Evolutionary conservation across 257 asterid genomes (phyloP), one percentile per base, ranked within the genome.

Genomic region (Parsonsia alboflavescens): DNA sequence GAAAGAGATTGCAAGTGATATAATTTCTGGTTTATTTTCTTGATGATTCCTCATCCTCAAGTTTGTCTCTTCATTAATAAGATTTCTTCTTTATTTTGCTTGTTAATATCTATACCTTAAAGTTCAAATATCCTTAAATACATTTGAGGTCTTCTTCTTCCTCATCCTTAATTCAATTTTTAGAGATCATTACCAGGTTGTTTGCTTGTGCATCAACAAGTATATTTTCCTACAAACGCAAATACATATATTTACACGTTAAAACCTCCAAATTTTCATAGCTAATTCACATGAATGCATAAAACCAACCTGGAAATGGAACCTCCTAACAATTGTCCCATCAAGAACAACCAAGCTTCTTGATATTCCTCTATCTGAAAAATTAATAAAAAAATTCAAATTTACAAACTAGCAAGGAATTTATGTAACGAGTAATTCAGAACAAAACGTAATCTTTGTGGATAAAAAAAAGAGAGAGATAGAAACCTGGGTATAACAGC

Each of bases 291-390:
- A 71, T 0, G 13, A 41, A 26, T 9, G 39, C 13, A 12, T 54
- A 28, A 54, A 63, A 70, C 49, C 30, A 17, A 78, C 85, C 82
- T 65, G 76, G 67, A 68, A 74, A 52, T 44, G 70, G 24, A 68
- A 24, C 24, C 22, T 66, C 61, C 53, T 77, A 57, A 77, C 50
- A 13, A 53, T 39, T 22, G 70, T 19, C 39, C 76, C 75, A 56
- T 72, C 78, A 64, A 48, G 53, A 72, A 54, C 46, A 63, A 62
- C 72, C 26, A 57, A 36, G 11, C 54, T 50, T 49, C 77, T 70
- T 54, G 75, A 68, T 65, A 70, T 57, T 57, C 79, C 84, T 73
- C 79, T 73, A 70, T 81, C 84, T 81, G 79, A 75, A 77, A 70
- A 66, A 56, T 64, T 48, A 4, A 12, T 19, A 12, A 10, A 61